These are phyloP conservation scores for Solanum chmielewskii DNA, from an alignment of 257 asterid genomes.

Conservation along the genomic window DNA sequence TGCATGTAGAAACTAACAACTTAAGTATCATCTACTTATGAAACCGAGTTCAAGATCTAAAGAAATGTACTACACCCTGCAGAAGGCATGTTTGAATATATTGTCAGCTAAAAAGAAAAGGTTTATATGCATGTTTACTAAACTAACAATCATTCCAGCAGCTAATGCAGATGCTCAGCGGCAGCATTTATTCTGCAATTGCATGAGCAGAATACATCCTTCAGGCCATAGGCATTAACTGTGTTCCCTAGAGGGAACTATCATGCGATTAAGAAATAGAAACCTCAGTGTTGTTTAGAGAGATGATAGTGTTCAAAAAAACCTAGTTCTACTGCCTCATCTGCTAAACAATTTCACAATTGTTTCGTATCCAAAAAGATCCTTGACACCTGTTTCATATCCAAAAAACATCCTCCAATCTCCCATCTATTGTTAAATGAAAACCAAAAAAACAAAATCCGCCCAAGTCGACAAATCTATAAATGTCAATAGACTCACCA, in stretches of 20 bases:
- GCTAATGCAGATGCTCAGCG: not conserved
- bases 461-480: not conserved
- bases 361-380: not conserved
- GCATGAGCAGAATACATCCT: not conserved
- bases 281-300: not conserved
- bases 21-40: not conserved
- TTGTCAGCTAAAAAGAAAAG: not conserved
- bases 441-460: not conserved
- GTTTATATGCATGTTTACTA: not conserved
- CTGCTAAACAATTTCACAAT: not conserved
- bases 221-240: not conserved
- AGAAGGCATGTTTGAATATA: not conserved
- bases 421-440: not conserved
- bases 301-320: not conserved
- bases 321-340: not conserved
- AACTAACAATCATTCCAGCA: not conserved
- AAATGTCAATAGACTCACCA: slow-evolving; percentile 3
- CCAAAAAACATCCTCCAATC: not conserved
- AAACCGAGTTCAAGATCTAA: not conserved
- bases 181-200: not conserved
- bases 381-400: not conserved
- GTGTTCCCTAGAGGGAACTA: not conserved
- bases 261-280: not conserved
- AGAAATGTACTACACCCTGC: not conserved
- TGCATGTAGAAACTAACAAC: not conserved